Evolutionary conservation across 2,329 filamentous ascomycete genomes (phyloP), one percentile per base, ranked within the genome.

Genomic region (Berkeleyomyces rouxiae): DNA sequence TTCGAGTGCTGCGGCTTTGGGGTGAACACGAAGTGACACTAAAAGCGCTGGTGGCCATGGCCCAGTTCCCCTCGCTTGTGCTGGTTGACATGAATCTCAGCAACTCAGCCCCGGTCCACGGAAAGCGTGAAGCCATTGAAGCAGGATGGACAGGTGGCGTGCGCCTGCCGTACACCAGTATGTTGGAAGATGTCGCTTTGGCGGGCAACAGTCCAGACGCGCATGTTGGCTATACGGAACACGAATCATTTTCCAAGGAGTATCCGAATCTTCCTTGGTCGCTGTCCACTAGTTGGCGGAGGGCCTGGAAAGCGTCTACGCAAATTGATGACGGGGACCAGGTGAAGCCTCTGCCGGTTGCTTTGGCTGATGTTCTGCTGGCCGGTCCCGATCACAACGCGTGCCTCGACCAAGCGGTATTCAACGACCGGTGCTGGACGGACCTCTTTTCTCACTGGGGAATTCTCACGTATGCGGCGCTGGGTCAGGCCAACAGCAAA

Each of bases 1-100:
- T 81, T 49, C 72, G 78, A 3, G 69, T 80, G 13, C 67, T 81
- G 49, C 72, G 74, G 37, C 73, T 81, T 11, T 75, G 74, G 74
- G 74, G 76, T 0, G 23, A 37, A 9, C 67, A 73, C 31, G 70
- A 72, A 2, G 72, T 73, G 0, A 76, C 77, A 0, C 67, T 70
- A 4, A 66, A 70, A 4, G 78, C 76, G 0, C 68, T 81, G 3
- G 69, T 68, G 4, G 76, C 74, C 67, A 68, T 77, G 2, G 68
- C 72, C 7, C 68, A 67, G 3, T 78, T 81, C 55, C 78, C 77
- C 0, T 71, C 73, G 1, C 69, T 82, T 39, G 72, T 70, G 0
- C 60, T 79, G 3, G 77, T 77, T 66, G 77, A 78, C 59, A 31
- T 55, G 5, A 37, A 37, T n/a, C 39, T 31, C 11, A 13, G 31